Evolutionary conservation across 768 basidiomycete species (phyloP).

Genomic region (Hortiboletus flavorubellus): DNA sequence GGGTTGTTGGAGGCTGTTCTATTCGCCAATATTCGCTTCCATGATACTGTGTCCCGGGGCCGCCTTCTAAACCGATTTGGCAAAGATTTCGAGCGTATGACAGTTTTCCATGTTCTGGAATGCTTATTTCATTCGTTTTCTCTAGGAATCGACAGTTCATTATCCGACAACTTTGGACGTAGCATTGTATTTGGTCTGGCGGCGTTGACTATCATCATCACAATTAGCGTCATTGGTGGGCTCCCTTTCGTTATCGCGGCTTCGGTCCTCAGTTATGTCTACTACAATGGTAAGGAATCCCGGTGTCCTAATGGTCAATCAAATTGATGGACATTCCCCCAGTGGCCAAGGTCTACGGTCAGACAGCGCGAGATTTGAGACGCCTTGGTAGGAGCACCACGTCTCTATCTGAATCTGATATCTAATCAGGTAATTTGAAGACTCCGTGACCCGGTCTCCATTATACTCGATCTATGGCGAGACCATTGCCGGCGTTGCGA

Average conservation of each 20-base stretch:
- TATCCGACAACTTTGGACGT: slow-evolving; percentile 84
- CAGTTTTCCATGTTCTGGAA: not conserved
- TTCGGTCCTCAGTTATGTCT: slow-evolving; percentile 53
- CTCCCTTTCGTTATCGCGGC: slow-evolving; percentile 65
- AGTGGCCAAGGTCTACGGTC: slow-evolving; percentile 61
- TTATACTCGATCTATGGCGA: slow-evolving; percentile 47
- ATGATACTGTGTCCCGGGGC: slow-evolving; percentile 87
- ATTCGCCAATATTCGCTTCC: slow-evolving; percentile 88
- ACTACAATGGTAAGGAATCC: slow-evolving; percentile 60
- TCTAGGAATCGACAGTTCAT: slow-evolving; percentile 73
- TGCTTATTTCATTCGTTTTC: slow-evolving; percentile 12
- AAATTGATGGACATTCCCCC: slow-evolving; percentile 5
- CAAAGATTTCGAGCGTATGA: slow-evolving; percentile 78
- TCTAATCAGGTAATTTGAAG: slow-evolving; percentile 20
- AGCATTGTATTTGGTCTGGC: slow-evolving; percentile 71
- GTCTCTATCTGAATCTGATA: not conserved
- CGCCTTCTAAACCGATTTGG: slow-evolving; percentile 81
- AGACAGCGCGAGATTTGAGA: slow-evolving; percentile 85
- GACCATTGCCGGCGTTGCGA: slow-evolving; percentile 49
- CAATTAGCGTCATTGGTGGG: slow-evolving; percentile 78
- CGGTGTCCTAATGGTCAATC: not conserved
- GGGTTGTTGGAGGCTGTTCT: slow-evolving; percentile 74
- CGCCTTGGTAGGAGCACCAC: slow-evolving; percentile 51
- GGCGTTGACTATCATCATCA: slow-evolving; percentile 64
- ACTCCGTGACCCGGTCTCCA: slow-evolving; percentile 48